A percentile compares a stretch with the other conserved stretches of the same genome.
These are phyloP conservation scores for Exutisphaerella laricina DNA, from an alignment of 2,329 filamentous ascomycete species.

Conservation along the genomic window DNA sequence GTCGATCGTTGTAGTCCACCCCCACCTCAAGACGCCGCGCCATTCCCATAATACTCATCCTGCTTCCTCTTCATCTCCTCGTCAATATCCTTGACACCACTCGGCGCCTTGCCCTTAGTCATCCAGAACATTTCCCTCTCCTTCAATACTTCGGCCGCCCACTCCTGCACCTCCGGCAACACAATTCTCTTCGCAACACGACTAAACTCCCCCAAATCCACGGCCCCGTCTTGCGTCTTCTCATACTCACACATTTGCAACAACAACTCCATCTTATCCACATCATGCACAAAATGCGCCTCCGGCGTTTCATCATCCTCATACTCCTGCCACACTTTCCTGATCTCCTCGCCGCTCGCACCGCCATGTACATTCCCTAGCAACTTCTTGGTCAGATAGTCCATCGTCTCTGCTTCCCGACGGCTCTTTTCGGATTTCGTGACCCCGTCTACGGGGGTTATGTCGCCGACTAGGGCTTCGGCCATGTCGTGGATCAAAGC, in stretches of 20 bases:
- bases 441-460: slow-evolving; percentile 85
- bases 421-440: slow-evolving; percentile 82
- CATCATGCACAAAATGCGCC: slow-evolving; percentile 85
- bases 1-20: not conserved
- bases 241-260: slow-evolving; percentile 98
- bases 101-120: slow-evolving; percentile 32
- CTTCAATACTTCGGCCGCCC: slow-evolving; percentile 68
- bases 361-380: slow-evolving; percentile 73
- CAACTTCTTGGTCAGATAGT: slow-evolving; percentile 71
- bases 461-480: slow-evolving; percentile 89
- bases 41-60: slow-evolving; percentile 34
- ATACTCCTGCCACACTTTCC: slow-evolving; percentile 88
- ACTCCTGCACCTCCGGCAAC: slow-evolving; percentile 71
- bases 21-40: not conserved
- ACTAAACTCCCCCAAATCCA: slow-evolving; percentile 82
- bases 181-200: slow-evolving; percentile 69
- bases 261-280: slow-evolving; percentile 94
- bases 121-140: slow-evolving; percentile 74
- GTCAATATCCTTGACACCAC: slow-evolving; percentile 20
- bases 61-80: slow-evolving; percentile 29
- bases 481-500: slow-evolving; percentile 97
- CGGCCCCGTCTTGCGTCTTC: slow-evolving; percentile 56
- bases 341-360: slow-evolving; percentile 62
- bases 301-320: slow-evolving; percentile 81
- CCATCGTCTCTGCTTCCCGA: slow-evolving; percentile 84